phyloP scores from a whole-genome alignment of 768 basidiomycete species.

The Leccinum olivaceopallidum region DNA sequence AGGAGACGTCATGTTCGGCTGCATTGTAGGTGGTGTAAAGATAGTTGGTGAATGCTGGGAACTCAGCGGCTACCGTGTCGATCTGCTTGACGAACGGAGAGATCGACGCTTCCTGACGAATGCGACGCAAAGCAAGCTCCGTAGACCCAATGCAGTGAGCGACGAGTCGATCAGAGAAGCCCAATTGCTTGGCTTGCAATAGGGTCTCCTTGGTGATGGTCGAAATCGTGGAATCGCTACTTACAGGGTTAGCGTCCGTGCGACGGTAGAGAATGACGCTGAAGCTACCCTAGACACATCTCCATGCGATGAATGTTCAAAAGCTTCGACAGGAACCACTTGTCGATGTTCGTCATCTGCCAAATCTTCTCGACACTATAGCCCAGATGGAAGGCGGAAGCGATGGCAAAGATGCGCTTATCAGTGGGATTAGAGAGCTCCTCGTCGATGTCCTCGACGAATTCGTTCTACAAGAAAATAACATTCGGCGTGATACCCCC shows the following conservation, averaged over 20 bases:
- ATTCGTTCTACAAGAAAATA: slow-evolving; percentile 64
- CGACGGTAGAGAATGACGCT: neutral
- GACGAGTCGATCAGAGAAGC: slow-evolving; percentile 93
- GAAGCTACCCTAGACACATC: slow-evolving; percentile 63
- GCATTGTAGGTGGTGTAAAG: slow-evolving; percentile 98
- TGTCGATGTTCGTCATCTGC: slow-evolving; percentile 98
- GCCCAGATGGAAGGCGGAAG: slow-evolving; percentile 88
- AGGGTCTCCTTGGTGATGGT: slow-evolving; percentile 63
- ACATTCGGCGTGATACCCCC: neutral
- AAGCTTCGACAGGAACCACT: slow-evolving; percentile 95
- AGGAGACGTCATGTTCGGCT: slow-evolving; percentile 87
- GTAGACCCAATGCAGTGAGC: slow-evolving; percentile 83
- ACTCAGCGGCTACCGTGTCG: slow-evolving; percentile 98
- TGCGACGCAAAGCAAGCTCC: slow-evolving; percentile 87
- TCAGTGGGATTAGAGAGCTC: slow-evolving; percentile 95
- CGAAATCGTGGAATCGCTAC: slow-evolving; percentile 63
- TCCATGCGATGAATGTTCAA: slow-evolving; percentile 85
- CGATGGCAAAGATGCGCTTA: slow-evolving; percentile 96
- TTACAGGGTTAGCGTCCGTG: slow-evolving; percentile 4
- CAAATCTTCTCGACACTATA: slow-evolving; percentile 96
- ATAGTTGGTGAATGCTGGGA: slow-evolving; percentile 98
- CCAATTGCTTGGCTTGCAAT: slow-evolving; percentile 86
- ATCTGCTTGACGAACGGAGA: slow-evolving; percentile 97
- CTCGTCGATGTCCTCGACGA: slow-evolving; percentile 88
- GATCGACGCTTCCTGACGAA: slow-evolving; percentile 83